phyloP scores from a whole-genome alignment of 768 basidiomycete genomes.

The Paxillus involutus region DNA sequence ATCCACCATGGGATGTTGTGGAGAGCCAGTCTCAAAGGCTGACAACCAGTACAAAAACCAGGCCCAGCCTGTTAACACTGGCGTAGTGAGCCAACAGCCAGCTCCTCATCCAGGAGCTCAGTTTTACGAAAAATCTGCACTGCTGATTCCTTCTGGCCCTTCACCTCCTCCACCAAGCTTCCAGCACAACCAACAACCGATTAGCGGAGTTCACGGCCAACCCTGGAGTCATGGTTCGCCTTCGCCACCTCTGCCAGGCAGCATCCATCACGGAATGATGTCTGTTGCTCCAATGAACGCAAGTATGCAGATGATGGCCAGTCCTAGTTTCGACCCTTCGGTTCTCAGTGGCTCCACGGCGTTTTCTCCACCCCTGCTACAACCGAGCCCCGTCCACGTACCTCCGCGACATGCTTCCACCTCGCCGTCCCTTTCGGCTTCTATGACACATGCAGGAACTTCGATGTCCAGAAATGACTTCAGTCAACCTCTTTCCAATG shows the following conservation, averaged over 20 bases:
- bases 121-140: slow-evolving; percentile 38
- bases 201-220: slow-evolving; percentile 27
- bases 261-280: slow-evolving; percentile 3
- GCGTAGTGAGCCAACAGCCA: slow-evolving; percentile 55
- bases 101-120: slow-evolving; percentile 34
- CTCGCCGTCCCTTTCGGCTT: slow-evolving; percentile 20
- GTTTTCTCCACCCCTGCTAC: slow-evolving; percentile 19
- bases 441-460: background rate
- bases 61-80: slow-evolving; percentile 25
- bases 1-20: slow-evolving; percentile 64
- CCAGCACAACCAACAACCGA: slow-evolving; percentile 21
- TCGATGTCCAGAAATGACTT: slow-evolving; percentile 17
- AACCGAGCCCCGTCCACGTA: slow-evolving; percentile 28
- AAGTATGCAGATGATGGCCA: slow-evolving; percentile 1
- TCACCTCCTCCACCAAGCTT: slow-evolving; percentile 46
- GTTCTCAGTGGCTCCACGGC: background rate
- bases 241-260: slow-evolving; percentile 29
- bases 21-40: slow-evolving; percentile 38
- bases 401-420: slow-evolving; percentile 18
- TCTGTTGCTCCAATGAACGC: background rate
- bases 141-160: slow-evolving; percentile 41
- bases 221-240: slow-evolving; percentile 30
- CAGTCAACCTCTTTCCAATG: slow-evolving; percentile 39
- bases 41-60: slow-evolving; percentile 36
- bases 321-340: background rate